These are phyloP conservation scores for Colletotrichum eleusines DNA, from an alignment of 2,329 filamentous ascomycete species.

Conservation along the genomic window DNA sequence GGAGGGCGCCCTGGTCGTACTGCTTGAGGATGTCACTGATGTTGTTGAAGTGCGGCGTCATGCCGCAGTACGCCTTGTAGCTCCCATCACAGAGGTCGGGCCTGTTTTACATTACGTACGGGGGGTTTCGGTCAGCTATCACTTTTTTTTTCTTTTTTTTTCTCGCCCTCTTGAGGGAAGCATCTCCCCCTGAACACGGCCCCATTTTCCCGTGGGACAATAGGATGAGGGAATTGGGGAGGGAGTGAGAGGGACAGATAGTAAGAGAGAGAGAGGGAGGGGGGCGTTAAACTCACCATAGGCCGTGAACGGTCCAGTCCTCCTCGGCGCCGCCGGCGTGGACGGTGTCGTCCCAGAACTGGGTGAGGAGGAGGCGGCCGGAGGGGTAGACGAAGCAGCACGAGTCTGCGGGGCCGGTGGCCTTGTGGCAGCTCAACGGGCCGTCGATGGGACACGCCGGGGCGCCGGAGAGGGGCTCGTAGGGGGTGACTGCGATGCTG, in stretches of 20 bases:
- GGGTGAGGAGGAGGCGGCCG: slow-evolving; percentile 56
- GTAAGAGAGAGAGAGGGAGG: background rate
- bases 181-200: background rate
- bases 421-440: slow-evolving; percentile 57
- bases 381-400: slow-evolving; percentile 59
- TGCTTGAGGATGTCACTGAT: slow-evolving; percentile 56
- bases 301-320: slow-evolving; percentile 60
- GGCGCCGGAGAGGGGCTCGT: slow-evolving; percentile 52
- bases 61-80: slow-evolving; percentile 57
- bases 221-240: too few species aligned
- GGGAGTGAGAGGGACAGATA: too few species aligned
- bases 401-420: slow-evolving; percentile 51
- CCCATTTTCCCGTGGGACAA: too few species aligned
- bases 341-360: slow-evolving; percentile 58
- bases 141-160: too few species aligned
- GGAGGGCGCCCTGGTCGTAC: slow-evolving; percentile 54
- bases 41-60: slow-evolving; percentile 57
- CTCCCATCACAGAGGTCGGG: slow-evolving; percentile 59
- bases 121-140: background rate
- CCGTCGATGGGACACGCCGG: slow-evolving; percentile 57
- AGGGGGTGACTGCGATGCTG: slow-evolving; percentile 46
- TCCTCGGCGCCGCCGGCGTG: slow-evolving; percentile 56
- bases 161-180: background rate
- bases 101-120: slow-evolving; percentile 45
- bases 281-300: slow-evolving; percentile 51